phyloP scores from a whole-genome alignment of 495 filamentous ascomycete genomes.

The Penicillium desertorum region DNA sequence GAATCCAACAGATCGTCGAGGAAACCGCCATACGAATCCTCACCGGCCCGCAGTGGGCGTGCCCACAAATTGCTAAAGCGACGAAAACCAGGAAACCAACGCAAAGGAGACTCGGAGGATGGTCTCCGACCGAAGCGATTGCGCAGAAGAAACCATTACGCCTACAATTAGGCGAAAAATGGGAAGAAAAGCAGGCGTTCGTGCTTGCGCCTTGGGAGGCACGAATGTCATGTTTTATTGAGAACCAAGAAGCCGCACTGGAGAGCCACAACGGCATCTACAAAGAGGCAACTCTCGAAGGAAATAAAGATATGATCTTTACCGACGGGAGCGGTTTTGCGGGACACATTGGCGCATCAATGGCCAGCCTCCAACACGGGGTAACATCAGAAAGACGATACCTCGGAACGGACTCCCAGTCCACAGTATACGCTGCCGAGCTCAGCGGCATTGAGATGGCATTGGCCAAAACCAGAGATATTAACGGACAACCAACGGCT shows the following conservation, averaged over 20 bases:
- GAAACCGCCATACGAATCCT: no score
- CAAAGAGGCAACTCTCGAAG: no score
- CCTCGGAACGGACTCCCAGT: background rate
- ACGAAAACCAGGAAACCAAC: no score
- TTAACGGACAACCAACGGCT: no score
- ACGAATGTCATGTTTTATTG: background rate
- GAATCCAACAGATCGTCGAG: no score
- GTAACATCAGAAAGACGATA: background rate
- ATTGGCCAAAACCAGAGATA: no score
- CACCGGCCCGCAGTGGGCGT: no score
- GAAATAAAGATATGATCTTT: background rate
- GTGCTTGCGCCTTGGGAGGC: background rate
- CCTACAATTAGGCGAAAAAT: no score
- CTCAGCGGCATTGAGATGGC: background rate
- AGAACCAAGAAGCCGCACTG: background rate
- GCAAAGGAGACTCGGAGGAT: no score
- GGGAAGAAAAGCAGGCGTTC: background rate
- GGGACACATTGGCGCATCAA: background rate
- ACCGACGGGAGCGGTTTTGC: background rate
- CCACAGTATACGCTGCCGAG: slow-evolving; percentile 1
- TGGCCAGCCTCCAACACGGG: background rate
- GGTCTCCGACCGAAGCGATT: no score
- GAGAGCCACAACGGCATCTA: background rate
- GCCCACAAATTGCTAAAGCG: no score
- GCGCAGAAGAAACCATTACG: no score